Evolutionary conservation across 768 basidiomycete species (phyloP).

Genomic region (Wakefieldia striispora): DNA sequence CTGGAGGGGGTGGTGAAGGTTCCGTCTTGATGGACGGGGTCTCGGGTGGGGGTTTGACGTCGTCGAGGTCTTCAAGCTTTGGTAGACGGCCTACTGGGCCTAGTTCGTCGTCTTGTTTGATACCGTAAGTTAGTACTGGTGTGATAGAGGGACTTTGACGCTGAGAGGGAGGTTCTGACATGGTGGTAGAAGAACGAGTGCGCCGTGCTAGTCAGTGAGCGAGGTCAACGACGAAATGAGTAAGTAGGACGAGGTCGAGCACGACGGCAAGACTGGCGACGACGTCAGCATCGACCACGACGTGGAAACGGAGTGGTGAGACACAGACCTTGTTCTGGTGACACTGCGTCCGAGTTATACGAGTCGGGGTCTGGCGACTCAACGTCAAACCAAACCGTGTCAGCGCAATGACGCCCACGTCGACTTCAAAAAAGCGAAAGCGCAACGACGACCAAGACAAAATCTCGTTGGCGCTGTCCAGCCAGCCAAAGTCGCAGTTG

Average conservation of each 20-base stretch:
- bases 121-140: conserved; percentile 7
- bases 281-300: conserved; percentile 12
- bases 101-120: conserved; percentile 14
- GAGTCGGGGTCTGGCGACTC: conserved; percentile 1
- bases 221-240: conserved; percentile 23
- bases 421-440: conserved; percentile 49
- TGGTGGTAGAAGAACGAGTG: conserved; percentile 21
- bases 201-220: conserved; percentile 18
- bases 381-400: conserved; percentile 14
- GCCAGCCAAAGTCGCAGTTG: conserved; percentile 34
- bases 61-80: conserved; percentile 22
- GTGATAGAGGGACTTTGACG: conserved; percentile 28
- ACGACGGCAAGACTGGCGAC: conserved; percentile 13
- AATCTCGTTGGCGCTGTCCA: conserved; percentile 37
- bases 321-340: conserved; percentile 23
- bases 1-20: conserved; percentile 28
- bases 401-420: conserved; percentile 17
- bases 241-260: conserved; percentile 21
- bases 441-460: conserved; percentile 36
- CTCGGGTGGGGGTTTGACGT: conserved; percentile 26
- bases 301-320: background rate
- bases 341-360: background rate
- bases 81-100: conserved; percentile 4
- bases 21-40: conserved; percentile 30
- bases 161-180: conserved; percentile 29